Conservation (phyloP, 257 asterid genomes). For the Solanum dulcamara region DNA sequence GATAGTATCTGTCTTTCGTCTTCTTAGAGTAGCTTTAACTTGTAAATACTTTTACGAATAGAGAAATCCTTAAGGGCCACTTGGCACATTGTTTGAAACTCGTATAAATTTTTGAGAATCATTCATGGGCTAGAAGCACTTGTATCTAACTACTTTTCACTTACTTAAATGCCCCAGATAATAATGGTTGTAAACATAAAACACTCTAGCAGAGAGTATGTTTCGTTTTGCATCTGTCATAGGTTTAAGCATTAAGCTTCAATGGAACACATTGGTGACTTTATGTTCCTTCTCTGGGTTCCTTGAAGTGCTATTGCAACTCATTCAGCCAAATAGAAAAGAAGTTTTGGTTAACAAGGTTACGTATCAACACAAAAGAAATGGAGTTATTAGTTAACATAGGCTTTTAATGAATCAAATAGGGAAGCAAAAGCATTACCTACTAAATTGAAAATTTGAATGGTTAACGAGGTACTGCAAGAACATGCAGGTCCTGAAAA, state of each 20-base stretch:
- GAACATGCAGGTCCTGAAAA: not conserved
- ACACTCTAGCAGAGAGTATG: not conserved
- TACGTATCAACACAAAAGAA: not conserved
- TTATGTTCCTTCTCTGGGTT: not conserved
- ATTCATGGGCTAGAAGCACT: not conserved
- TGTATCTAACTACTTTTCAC: not conserved
- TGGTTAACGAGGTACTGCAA: not conserved
- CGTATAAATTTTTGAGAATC: not conserved
- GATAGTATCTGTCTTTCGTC: not conserved
- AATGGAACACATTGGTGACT: not conserved
- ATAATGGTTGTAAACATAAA: not conserved
- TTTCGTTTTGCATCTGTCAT: not conserved
- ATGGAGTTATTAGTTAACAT: not conserved
- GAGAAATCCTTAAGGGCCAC: not conserved
- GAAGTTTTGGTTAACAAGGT: not conserved
- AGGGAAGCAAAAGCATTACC: not conserved
- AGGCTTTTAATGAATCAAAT: not conserved
- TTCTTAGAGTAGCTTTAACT: not conserved
- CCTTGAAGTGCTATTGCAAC: not conserved
- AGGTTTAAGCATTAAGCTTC: not conserved
- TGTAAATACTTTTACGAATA: not conserved
- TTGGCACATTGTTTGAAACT: not conserved
- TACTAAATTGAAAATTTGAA: not conserved
- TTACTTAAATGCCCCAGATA: not conserved
- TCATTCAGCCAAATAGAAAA: not conserved